Conservation (phyloP, 352 stramenopile genomes). For the Phytopythium kandeliae region DNA sequence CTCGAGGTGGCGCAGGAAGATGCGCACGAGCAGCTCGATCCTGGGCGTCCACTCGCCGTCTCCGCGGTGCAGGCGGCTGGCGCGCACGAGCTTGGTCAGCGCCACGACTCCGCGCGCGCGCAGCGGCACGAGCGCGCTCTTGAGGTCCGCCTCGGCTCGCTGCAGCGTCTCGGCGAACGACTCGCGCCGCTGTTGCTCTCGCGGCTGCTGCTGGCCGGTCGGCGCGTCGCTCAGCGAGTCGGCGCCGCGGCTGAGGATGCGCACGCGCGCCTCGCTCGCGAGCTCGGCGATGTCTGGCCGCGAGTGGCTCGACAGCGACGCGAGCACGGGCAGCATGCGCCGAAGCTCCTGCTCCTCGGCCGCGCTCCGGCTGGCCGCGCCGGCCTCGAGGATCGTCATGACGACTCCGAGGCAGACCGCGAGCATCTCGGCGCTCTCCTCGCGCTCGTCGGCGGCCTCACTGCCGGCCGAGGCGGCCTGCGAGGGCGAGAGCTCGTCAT, state of each 20-base stretch:
- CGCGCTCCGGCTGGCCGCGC: constrained; percentile 32
- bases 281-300: constrained; percentile 69
- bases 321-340: constrained; percentile 57
- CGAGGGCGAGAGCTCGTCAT: no score
- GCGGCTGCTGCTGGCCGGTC: no score
- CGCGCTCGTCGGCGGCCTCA: no score
- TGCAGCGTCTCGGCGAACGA: constrained; percentile 53
- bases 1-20: constrained; percentile 60
- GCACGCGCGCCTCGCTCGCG: constrained; percentile 49
- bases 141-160: constrained; percentile 49
- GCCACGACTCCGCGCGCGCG: constrained; percentile 67
- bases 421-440: constrained; percentile 62
- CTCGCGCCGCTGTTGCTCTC: constrained; percentile 13
- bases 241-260: constrained; percentile 50
- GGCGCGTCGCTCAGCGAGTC: neutral
- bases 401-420: constrained; percentile 74
- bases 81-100: constrained; percentile 71
- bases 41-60: constrained; percentile 40
- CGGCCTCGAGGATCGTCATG: constrained; percentile 76
- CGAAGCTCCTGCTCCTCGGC: constrained; percentile 53
- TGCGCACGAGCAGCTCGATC: constrained; percentile 38
- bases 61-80: constrained; percentile 33
- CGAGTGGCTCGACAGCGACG: constrained; percentile 42
- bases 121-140: constrained; percentile 58
- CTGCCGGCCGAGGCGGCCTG: no score